Base-by-base conservation (phyloP, 139 green algal species). In the Deuterostichococcus epilithicus region DNA sequence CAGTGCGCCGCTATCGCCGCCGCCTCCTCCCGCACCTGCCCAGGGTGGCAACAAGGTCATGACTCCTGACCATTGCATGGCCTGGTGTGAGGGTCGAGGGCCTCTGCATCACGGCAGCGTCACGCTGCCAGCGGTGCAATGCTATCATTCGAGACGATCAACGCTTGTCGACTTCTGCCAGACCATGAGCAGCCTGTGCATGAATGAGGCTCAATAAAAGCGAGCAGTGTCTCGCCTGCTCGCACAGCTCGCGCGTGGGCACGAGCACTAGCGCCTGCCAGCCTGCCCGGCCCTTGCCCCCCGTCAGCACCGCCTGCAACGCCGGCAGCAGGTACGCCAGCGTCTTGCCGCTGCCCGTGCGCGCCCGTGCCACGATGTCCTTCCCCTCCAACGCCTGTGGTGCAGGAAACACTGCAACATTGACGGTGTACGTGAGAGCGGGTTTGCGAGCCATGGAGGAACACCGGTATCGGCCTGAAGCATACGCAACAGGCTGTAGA, bases 171-270 rank as follows among this genome's bases (percentile, higher is more conserved):
- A n/a, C n/a, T n/a, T n/a, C n/a, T n/a, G n/a, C n/a, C n/a, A 52
- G 8, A 8, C 42, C 42, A 75, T 69, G 63, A 32, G 33, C 35
- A 72, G 34, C 65, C 8, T 47, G 28, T 37, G 26, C 38, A 34
- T 33, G 23, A 18, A 34, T 38, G 26, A 32, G n/a, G 34, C 65
- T 68, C 70, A 79, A n/a, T 65, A 32, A 33, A 45, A 1, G 18
- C 44, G 25, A 44, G 35, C 3, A 25, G 22, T 59, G n/a, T 70
- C 33, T n/a, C 34, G 92, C 90, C 90, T 99, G 95, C 75, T 97
- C 88, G 70, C 89, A 97, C 0, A 99, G 88, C 84, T 99, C 95
- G 0, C 93, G 82, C 13, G 95, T 98, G 23, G 95, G 95, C 30
- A 97, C 94, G 26, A 98, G 82, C 8, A 99, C 76, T 5, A 97